Conservation (phyloP, 257 asterid species). For the Henckelia pumila region DNA sequence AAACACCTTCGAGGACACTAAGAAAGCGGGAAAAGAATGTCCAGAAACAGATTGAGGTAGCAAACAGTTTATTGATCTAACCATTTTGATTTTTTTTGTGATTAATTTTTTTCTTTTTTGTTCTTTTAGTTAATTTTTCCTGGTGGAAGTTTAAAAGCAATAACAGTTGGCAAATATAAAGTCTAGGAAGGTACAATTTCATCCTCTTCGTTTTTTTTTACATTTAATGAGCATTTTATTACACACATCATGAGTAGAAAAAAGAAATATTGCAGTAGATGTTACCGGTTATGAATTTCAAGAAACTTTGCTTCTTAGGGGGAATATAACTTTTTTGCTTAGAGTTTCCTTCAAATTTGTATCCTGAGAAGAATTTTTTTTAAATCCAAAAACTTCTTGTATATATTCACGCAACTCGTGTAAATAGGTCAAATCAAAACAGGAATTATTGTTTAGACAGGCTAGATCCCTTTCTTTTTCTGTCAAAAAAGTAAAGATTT, state of each 20-base stretch:
- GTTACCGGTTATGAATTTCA: background rate
- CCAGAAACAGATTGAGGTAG: background rate
- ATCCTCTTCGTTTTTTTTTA: too few species aligned
- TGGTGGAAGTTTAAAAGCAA: background rate
- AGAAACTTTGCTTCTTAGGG: too few species aligned
- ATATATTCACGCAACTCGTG: background rate
- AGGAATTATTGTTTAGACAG: background rate
- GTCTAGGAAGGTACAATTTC: background rate
- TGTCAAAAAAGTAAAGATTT: background rate
- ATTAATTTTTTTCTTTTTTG: too few species aligned
- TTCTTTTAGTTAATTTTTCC: background rate
- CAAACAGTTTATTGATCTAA: background rate
- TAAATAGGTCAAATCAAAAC: background rate
- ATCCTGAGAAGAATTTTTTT: too few species aligned
- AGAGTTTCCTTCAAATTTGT: too few species aligned
- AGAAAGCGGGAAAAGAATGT: background rate
- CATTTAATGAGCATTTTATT: background rate
- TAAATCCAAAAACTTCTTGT: too few species aligned
- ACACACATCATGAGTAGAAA: background rate
- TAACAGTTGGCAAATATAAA: background rate
- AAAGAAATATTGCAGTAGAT: too few species aligned
- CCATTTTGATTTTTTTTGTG: background rate
- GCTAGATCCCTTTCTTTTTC: background rate
- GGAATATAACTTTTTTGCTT: too few species aligned
- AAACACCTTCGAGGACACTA: background rate